phyloP scores from a whole-genome alignment of 371 early-diverging fungal species.

The Zychaea mexicana region DNA sequence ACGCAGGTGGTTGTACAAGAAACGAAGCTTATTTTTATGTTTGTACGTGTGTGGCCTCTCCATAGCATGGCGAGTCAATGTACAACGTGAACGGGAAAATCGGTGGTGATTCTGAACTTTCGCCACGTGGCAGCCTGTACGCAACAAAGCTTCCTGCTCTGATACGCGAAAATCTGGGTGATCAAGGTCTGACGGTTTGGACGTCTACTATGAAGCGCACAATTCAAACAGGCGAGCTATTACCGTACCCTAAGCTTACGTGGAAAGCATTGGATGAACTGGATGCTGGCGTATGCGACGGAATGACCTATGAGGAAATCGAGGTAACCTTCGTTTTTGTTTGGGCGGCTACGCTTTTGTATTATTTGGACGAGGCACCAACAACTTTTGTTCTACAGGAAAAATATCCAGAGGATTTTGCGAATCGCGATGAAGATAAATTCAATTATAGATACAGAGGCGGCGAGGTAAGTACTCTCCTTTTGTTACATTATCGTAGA shows the following conservation, averaged over 20 bases:
- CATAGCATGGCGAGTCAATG: constrained; percentile 90
- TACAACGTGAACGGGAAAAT: constrained; percentile 88
- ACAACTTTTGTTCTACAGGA: constrained; percentile 10
- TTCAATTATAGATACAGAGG: constrained; percentile 92
- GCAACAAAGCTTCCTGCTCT: constrained; percentile 82
- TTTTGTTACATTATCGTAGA: background rate
- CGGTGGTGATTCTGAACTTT: constrained; percentile 94
- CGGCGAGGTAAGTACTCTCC: constrained; percentile 68
- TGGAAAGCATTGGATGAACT: constrained; percentile 98
- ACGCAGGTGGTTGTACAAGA: too few relatives aligned
- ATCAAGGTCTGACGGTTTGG: constrained; percentile 86
- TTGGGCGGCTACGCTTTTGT: background rate
- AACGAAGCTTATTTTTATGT: too few relatives aligned
- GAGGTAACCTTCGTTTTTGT: constrained; percentile 47
- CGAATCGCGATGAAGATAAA: constrained; percentile 94
- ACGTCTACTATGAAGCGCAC: constrained; percentile 94
- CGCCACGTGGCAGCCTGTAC: constrained; percentile 87
- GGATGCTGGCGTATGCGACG: constrained; percentile 97
- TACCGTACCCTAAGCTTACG: constrained; percentile 83
- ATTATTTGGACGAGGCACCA: background rate
- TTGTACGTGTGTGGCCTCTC: too few relatives aligned
- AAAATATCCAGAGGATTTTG: constrained; percentile 84
- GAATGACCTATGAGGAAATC: constrained; percentile 97
- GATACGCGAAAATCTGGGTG: constrained; percentile 72
- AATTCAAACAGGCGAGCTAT: constrained; percentile 80